Conservation (phyloP, 352 stramenopile genomes). For the Pythium chondricola region DNA sequence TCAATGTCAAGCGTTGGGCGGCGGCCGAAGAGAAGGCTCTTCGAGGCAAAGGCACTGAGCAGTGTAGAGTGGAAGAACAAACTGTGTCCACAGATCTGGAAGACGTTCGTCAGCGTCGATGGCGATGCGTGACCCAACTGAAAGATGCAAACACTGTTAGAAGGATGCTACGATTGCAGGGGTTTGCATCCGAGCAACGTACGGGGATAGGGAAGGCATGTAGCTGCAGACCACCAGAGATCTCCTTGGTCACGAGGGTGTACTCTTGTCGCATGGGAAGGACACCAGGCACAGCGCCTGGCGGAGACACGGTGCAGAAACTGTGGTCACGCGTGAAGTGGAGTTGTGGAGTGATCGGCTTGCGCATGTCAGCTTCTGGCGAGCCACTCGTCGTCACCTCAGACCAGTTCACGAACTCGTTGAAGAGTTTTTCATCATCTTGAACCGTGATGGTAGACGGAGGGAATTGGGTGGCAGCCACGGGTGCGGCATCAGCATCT, state of each 20-base stretch:
- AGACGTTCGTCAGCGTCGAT: conserved; percentile 49
- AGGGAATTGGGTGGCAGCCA: not conserved
- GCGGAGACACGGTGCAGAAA: conserved; percentile 60
- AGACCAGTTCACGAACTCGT: conserved; percentile 82
- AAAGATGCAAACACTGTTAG: not conserved
- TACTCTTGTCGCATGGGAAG: conserved; percentile 67
- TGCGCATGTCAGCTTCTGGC: conserved; percentile 34
- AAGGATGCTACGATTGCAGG: not conserved
- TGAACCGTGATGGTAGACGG: conserved; percentile 6
- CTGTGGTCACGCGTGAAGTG: conserved; percentile 75
- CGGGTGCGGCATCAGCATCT: conserved; percentile 13
- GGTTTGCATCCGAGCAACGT: not conserved
- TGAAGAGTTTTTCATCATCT: conserved; percentile 79
- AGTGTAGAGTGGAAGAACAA: conserved; percentile 84
- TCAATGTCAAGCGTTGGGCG: conserved; percentile 56
- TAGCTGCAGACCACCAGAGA: conserved; percentile 70
- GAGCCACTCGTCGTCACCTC: conserved; percentile 10
- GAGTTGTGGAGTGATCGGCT: conserved; percentile 59
- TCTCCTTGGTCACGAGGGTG: conserved; percentile 81
- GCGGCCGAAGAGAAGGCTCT: conserved; percentile 65
- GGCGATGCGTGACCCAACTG: conserved; percentile 59
- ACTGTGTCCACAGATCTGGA: conserved; percentile 79
- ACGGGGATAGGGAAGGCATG: conserved; percentile 80
- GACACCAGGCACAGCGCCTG: conserved; percentile 19
- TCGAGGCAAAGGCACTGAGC: conserved; percentile 65